Base-by-base conservation (phyloP, 768 basidiomycete genomes). In the Sutorius australiensis region DNA sequence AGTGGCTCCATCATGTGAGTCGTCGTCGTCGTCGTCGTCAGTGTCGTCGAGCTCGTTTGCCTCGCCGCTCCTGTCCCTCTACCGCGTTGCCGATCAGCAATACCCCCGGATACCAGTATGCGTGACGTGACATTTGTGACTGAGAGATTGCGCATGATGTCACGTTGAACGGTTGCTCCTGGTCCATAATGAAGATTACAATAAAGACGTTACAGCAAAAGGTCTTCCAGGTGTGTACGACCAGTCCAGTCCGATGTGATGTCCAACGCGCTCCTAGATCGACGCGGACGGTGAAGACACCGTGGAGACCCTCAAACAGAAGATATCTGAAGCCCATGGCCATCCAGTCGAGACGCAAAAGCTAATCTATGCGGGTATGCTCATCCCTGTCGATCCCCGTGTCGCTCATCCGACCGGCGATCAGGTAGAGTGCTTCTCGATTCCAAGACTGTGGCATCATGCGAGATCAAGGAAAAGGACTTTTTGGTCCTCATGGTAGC, bases 401-500 rank as follows among this genome's bases (percentile, higher is more conserved):
- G 36, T 48, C 31, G 39, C 38, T 54, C 53, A 56, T 46, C 33
- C 21, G 19, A 37, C 30, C 31, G 14, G 37, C 19, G 47, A 57
- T 24, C 67, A 97, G 95, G 97, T 50, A 95, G 95, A 78, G 87
- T 99, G 43, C 79, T 98, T 19, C 67, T 82, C 10, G 94, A 99
- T 69, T 82, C 84, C 53, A 95, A 94, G 76, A 88, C 87, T 2
- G 80, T 99, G 33, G 89, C 81, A 61, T 87, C 89, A 42, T 89
- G 87, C 64, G 83, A 87, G 49, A 90, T 98, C 77, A 95, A 97
- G 75, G 95, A 98, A 73, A 98, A 97, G 76, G 95, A 97, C 70
- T 99, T 99, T 75, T 75, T 98, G 55, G 97, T 99, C n/a, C 83
- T 99, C 39, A 99, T 98, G 95, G 91, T 98, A 32, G 83, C 93